phyloP scores from a whole-genome alignment of 2,329 filamentous ascomycete genomes.

The Pseudocercospora crystallina region DNA sequence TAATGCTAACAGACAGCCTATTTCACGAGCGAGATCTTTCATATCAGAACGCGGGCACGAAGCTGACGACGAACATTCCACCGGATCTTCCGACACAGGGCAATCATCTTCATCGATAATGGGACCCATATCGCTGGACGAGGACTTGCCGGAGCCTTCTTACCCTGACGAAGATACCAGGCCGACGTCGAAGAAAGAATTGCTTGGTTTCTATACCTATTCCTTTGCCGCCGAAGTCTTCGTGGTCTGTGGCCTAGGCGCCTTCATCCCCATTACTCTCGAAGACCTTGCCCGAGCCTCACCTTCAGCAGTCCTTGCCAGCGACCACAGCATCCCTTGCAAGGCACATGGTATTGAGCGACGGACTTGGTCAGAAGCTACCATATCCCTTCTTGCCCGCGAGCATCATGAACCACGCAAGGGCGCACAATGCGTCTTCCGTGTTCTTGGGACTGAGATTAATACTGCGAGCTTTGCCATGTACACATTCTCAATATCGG shows the following conservation, averaged over 20 bases:
- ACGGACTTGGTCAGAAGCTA: neutral
- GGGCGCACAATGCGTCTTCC: slow-evolving; percentile 74
- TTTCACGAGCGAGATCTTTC: slow-evolving; percentile 11
- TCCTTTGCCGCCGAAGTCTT: slow-evolving; percentile 96
- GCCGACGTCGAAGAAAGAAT: slow-evolving; percentile 83
- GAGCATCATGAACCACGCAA: slow-evolving; percentile 28
- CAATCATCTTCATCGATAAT: slow-evolving; percentile 15
- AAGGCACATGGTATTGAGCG: slow-evolving; percentile 16
- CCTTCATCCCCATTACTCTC: slow-evolving; percentile 92
- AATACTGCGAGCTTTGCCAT: slow-evolving; percentile 97
- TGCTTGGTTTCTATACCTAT: slow-evolving; percentile 94
- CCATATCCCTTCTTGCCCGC: neutral
- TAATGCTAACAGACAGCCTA: slow-evolving; percentile 4
- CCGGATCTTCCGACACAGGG: slow-evolving; percentile 13
- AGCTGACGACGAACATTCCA: slow-evolving; percentile 26
- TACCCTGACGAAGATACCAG: slow-evolving; percentile 85
- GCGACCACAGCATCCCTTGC: slow-evolving; percentile 75
- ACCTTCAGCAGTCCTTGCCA: slow-evolving; percentile 75
- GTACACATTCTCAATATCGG: slow-evolving; percentile 95
- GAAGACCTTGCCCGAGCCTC: slow-evolving; percentile 85
- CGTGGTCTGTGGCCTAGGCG: slow-evolving; percentile 83
- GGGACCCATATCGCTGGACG: slow-evolving; percentile 16
- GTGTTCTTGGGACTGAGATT: slow-evolving; percentile 78
- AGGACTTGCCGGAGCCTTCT: slow-evolving; percentile 41
- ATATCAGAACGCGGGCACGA: slow-evolving; percentile 16